These are phyloP conservation scores for Torulaspora gathmanii DNA, from an alignment of 805 yeast species.

Conservation along the genomic window DNA sequence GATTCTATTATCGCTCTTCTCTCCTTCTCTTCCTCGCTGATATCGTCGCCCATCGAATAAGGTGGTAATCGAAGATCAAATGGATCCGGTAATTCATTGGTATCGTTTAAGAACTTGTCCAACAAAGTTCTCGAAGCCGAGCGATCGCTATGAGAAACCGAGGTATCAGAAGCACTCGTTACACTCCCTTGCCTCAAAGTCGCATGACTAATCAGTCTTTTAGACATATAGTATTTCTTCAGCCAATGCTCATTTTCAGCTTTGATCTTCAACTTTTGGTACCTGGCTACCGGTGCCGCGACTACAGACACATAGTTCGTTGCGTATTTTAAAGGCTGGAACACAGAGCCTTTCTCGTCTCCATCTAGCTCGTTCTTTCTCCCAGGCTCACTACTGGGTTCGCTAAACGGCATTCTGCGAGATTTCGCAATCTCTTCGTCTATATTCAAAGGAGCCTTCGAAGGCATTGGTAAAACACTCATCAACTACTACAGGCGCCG, in stretches of 20 bases:
- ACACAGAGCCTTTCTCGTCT: background rate
- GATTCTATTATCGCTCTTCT: slow-evolving; percentile 5
- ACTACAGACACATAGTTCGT: slow-evolving; percentile 17
- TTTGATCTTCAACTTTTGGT: slow-evolving; percentile 7
- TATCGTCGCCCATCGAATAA: background rate
- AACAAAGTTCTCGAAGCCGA: slow-evolving; percentile 13
- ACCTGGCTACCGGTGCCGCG: slow-evolving; percentile 3
- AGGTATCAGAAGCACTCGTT: slow-evolving; percentile 17
- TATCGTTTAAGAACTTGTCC: slow-evolving; percentile 17
- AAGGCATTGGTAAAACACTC: background rate
- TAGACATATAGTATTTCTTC: slow-evolving; percentile 17
- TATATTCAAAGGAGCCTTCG: background rate
- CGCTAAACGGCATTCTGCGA: slow-evolving; percentile 1
- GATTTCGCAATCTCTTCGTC: slow-evolving; percentile 9
- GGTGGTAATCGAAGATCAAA: slow-evolving; percentile 5
- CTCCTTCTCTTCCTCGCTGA: slow-evolving; percentile 8
- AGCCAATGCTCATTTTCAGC: slow-evolving; percentile 15
- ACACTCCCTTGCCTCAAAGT: slow-evolving; percentile 21
- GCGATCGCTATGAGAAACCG: slow-evolving; percentile 16
- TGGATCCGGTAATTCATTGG: slow-evolving; percentile 17
- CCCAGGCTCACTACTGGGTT: background rate
- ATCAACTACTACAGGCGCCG: background rate
- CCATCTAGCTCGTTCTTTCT: background rate
- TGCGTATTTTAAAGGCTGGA: slow-evolving; percentile 12
- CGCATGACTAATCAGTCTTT: slow-evolving; percentile 12